Evolutionary conservation across 805 yeast species (phyloP).

Genomic region (Candida dajiaensis): DNA sequence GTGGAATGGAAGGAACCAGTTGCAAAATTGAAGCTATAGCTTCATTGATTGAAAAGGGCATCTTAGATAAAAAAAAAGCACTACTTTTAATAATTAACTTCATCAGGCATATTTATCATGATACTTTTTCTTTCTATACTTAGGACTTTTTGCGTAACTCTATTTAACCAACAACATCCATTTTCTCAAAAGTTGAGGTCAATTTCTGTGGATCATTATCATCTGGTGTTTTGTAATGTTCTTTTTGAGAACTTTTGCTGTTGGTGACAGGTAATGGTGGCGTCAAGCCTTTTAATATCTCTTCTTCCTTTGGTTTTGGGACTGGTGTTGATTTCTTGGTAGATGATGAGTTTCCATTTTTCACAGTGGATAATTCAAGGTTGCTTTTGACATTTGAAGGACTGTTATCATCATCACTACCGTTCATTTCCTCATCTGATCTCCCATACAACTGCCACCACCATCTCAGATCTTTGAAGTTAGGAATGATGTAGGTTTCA

Average conservation of each 20-base stretch:
- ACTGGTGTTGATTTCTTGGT: background rate
- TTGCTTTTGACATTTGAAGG: background rate
- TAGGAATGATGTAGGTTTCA: slow-evolving; percentile 45
- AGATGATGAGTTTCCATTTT: background rate
- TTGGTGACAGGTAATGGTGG: slow-evolving; percentile 12
- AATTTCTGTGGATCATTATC: background rate
- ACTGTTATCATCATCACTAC: slow-evolving; percentile 1
- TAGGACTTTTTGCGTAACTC: background rate
- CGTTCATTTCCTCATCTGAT: slow-evolving; percentile 60
- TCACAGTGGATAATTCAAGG: background rate
- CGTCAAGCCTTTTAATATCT: slow-evolving; percentile 12
- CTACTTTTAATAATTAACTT: background rate
- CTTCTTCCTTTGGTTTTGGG: background rate
- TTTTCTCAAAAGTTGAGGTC: slow-evolving; percentile 5
- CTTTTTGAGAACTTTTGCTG: slow-evolving; percentile 2
- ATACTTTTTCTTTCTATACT: background rate
- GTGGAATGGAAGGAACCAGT: slow-evolving; percentile 46
- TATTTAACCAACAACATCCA: slow-evolving; percentile 10
- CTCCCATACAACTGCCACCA: slow-evolving; percentile 87
- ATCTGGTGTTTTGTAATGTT: slow-evolving; percentile 1
- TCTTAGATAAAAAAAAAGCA: too few species aligned
- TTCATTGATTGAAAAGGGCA: too few species aligned
- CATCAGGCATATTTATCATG: background rate
- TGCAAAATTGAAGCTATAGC: slow-evolving; percentile 21
- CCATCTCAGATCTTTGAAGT: slow-evolving; percentile 63